Evolutionary conservation across 192 early-diverging fungal species (phyloP), one percentile per base, ranked within the genome.

Genomic region (Dimargaris xerosporica): DNA sequence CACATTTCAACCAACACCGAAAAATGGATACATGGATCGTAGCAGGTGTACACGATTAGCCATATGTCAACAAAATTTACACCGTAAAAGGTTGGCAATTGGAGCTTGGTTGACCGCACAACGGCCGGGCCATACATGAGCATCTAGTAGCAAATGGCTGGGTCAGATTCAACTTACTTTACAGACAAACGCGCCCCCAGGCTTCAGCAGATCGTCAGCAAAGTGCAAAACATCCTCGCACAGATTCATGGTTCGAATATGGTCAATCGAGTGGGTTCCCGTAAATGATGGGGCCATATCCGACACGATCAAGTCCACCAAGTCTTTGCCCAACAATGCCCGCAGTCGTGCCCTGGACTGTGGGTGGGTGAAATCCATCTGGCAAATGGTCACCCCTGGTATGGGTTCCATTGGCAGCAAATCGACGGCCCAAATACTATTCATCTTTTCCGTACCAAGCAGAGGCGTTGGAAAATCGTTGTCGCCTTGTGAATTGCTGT

Each of bases 231-330:
- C 82, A 2, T 80, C 76, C 56, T 84, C 78, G 60, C 86, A 89
- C 29, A 93, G 75, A 25, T 65, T 68, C 81, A 82, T 82, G 0
- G 81, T 80, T 54, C 73, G 64, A 0, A 75, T 73, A 9, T 85
- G 82, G 67, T 93, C 89, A 5, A 80, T 75, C 4, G 78, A 72
- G 47, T 82, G 80, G 58, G 75, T 72, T 3, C 89, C 89, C 9
- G 84, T 83, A 56, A 88, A 89, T 51, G 82, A 75, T 54, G 88
- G 91, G 19, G 88, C 85, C 89, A 93, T 91, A 52, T 93, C 91
- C 17, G 80, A 82, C 28, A 80, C 47, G 6, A 85, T 56, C 15
- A 76, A 61, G 15, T 80, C 75, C 12, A 75, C 83, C 21, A 51
- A 46, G 31, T 69, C 65, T 5, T 54, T 56, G 10, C 50, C 71